A percentile compares a stretch with the other conserved stretches of the same genome.
Conservation (phyloP, 2,329 filamentous ascomycete genomes). For the Hypoxylon sp. region DNA sequence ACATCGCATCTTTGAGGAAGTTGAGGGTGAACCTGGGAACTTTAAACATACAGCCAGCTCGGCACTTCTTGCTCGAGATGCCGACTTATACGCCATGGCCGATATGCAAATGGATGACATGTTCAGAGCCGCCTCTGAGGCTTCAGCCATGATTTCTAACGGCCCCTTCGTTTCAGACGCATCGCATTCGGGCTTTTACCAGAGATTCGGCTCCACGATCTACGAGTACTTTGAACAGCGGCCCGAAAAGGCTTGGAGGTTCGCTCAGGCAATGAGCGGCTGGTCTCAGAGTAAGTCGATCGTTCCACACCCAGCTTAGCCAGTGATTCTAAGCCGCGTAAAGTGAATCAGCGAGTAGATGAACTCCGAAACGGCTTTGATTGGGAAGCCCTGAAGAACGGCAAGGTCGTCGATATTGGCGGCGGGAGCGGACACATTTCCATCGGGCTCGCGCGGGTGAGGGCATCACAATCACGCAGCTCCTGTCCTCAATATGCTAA, state of each 20-base stretch:
- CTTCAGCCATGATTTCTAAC: conserved; percentile 32
- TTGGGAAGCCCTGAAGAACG: not conserved
- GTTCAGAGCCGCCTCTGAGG: conserved; percentile 49
- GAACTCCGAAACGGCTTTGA: not conserved
- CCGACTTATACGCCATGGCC: not conserved
- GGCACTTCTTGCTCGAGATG: not conserved
- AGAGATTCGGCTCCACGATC: conserved; percentile 43
- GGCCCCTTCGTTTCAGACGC: conserved; percentile 29
- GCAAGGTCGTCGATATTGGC: not conserved
- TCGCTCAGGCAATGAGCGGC: conserved; percentile 52
- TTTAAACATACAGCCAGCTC: conserved; percentile 48
- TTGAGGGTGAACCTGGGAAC: conserved; percentile 27
- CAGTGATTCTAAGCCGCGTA: not conserved
- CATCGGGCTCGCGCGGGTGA: not conserved
- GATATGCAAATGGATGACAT: conserved; percentile 50
- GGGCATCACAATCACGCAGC: not conserved
- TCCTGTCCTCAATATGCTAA: not conserved
- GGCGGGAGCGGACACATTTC: conserved; percentile 8
- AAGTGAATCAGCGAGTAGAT: not conserved
- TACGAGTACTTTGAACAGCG: conserved; percentile 52
- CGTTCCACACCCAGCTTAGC: not conserved
- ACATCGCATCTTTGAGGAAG: conserved; percentile 47
- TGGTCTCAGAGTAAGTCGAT: conserved; percentile 44
- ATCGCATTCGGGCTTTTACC: conserved; percentile 46
- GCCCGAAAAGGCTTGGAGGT: conserved; percentile 48